phyloP scores from a whole-genome alignment of 202 grass and related monocot species.

The Saccharum hybrid region DNA sequence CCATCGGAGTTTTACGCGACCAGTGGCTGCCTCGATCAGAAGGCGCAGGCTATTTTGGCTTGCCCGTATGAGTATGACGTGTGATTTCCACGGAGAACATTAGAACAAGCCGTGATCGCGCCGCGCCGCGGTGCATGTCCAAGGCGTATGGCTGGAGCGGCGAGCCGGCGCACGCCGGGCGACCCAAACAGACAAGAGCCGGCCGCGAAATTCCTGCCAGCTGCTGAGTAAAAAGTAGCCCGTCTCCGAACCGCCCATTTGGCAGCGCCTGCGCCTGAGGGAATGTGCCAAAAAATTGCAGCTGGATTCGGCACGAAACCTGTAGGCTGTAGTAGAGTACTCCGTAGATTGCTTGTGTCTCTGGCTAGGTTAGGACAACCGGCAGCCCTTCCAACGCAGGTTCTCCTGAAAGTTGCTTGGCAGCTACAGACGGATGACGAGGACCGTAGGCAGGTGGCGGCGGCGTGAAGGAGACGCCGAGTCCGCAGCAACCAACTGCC shows the following conservation, averaged over 20 bases:
- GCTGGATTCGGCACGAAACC: slow-evolving; percentile 11
- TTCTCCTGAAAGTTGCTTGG: not conserved
- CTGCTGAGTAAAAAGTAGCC: not conserved
- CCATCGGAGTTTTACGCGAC: no score
- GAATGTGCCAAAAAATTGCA: slow-evolving; percentile 7
- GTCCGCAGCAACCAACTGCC: not conserved
- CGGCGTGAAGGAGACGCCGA: slow-evolving; percentile 1
- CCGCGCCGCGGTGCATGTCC: not conserved
- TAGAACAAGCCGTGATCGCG: not conserved
- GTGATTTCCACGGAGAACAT: no score
- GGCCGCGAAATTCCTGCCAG: not conserved
- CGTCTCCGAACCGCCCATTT: slow-evolving; percentile 17
- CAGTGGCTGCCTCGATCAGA: no score
- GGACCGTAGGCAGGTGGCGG: not conserved
- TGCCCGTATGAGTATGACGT: no score
- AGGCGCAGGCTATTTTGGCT: no score
- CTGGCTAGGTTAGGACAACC: not conserved
- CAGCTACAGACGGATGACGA: not conserved
- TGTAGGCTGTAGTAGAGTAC: not conserved
- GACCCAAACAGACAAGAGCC: no score
- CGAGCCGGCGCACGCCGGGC: no score
- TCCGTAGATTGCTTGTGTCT: not conserved
- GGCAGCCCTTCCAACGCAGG: not conserved
- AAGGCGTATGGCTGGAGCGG: not conserved
- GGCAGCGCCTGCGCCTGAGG: not conserved